Base-by-base conservation (phyloP, 257 asterid genomes). In the Misopates orontium region DNA sequence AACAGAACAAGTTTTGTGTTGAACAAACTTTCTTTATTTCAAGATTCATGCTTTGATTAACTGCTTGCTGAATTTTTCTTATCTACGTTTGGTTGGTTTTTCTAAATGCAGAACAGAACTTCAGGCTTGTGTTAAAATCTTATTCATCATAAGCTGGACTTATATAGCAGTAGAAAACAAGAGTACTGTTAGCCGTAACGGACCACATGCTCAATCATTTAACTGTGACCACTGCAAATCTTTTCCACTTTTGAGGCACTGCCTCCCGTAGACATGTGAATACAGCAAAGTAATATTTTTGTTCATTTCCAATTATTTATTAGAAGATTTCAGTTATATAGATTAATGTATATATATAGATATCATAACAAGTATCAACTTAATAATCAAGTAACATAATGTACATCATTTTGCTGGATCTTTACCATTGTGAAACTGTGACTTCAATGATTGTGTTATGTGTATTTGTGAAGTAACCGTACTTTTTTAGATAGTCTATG, bases 131-230 rank as follows among this genome's bases (percentile, higher is more conserved):
- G 66, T 59, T 55, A 36, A 55, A n/a, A n/a, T n/a, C n/a, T n/a
- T n/a, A n/a, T 44, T 21, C 60, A 28, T 67, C 23, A 60, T n/a
- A 16, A 36, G 28, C 22, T 19, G 24, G 41, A 36, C 42, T 45
- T 59, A 67, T 63, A 73, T 60, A 63, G 72, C 66, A 76, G 65
- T 20, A 66, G 68, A 60, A 49, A 64, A 60, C 78, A 64, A 68
- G 57, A 22, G 48, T 12, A 23, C 24, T 25, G 67, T 24, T 50
- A 8, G 54, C 49, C 36, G 54, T 57, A 64, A 68, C 66, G 28
- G 73, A 75, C 66, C 78, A 73, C 73, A 59, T 72, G 75, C 62
- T 49, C 65, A 50, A 69, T 25, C 52, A 72, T 24, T 41, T 18
- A 44, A 10, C 41, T 16, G 19, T 58, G 60, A 31, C 66, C 39